Base-by-base conservation (phyloP, 345 rosid species). In the Clausena lansium region DNA sequence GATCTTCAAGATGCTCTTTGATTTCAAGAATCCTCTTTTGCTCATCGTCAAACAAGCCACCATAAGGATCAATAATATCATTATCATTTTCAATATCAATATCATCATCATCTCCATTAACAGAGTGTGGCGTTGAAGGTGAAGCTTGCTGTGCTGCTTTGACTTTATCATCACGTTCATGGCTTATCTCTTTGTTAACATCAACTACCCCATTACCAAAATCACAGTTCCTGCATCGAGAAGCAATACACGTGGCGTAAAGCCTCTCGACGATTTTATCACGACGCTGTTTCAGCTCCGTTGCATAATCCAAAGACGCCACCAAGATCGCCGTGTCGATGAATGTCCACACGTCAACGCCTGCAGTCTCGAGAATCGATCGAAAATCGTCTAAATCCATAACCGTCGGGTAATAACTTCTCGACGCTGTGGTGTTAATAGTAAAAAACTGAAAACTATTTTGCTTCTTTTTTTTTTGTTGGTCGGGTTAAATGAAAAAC, bases 331-430 rank as follows among this genome's bases (percentile, higher is more conserved):
- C 98, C 2, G 98, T 87, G 67, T 95, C 98, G 52, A 95, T 90
- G 45, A 95, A 92, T 55, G 92, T 85, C 97, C 97, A 96, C 32
- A 96, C 97, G 77, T 96, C 99, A 25, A 94, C 97, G 15, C 94
- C 97, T 5, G 94, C 87, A 67, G 87, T 88, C 15, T 92, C 94
- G 62, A 94, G 82, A 72, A 94, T 81, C 38, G 92, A 85, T 76
- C 99, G 86, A 52, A 96, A 91, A 85, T 92, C 97, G 39, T 89
- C 98, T 77, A 91, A 83, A 91, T 96, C 98, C 98, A 96, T 95
- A 52, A 4, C 57, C 22, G 20, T 6, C 22, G 57, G 57, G 50
- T 11, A 45, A 45, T 52, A 52, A 52, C 57, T 52, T 5, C 57
- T 64, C 65, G 68, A 17, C 22, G 9, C 9, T 32, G n/a, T 52